These are phyloP conservation scores for Moniliophthora roreri DNA, from an alignment of 1,284 basidiomycete genomes.

Conservation along the genomic window DNA sequence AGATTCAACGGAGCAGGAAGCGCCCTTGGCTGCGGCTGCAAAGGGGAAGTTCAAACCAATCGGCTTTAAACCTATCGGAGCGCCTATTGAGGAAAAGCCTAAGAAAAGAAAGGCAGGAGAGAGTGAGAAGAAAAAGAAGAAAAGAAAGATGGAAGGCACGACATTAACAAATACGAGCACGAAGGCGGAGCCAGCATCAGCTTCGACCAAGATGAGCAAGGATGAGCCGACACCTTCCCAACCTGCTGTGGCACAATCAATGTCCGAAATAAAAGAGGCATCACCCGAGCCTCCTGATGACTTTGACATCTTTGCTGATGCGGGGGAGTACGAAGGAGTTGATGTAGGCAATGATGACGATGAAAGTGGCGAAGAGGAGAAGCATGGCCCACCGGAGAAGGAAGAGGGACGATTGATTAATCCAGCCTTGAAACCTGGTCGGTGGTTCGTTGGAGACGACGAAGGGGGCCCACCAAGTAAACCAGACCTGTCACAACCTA, in stretches of 20 bases:
- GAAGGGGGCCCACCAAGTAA: conserved; percentile 5
- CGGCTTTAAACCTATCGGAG: conserved; percentile 66
- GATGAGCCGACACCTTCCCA: conserved; percentile 16
- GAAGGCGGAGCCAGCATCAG: conserved; percentile 10
- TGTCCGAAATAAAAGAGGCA: conserved; percentile 18
- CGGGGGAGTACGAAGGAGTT: conserved; percentile 79
- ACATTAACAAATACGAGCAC: conserved; percentile 3
- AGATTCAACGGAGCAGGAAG: conserved; percentile 27
- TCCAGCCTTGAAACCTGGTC: conserved; percentile 6
- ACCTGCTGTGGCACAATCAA: conserved; percentile 8
- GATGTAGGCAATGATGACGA: conserved; percentile 60
- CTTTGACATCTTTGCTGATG: conserved; percentile 83
- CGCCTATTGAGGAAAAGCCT: conserved; percentile 43
- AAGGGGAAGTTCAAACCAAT: conserved; percentile 80
- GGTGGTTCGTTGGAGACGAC: conserved; percentile 25
- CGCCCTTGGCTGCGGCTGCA: conserved; percentile 48
- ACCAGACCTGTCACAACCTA: conserved; percentile 12
- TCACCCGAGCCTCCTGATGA: conserved; percentile 46
- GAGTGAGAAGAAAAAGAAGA: conserved; percentile 50
- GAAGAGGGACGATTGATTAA: conserved; percentile 15
- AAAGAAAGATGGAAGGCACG: conserved; percentile 35
- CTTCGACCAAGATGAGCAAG: conserved; percentile 5
- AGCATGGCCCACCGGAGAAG: conserved; percentile 12
- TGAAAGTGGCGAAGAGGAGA: conserved; percentile 35
- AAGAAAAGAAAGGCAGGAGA: conserved; percentile 55